Base-by-base conservation (phyloP, 148 eudicot species). In the Mesembryanthemum crystallinum region DNA sequence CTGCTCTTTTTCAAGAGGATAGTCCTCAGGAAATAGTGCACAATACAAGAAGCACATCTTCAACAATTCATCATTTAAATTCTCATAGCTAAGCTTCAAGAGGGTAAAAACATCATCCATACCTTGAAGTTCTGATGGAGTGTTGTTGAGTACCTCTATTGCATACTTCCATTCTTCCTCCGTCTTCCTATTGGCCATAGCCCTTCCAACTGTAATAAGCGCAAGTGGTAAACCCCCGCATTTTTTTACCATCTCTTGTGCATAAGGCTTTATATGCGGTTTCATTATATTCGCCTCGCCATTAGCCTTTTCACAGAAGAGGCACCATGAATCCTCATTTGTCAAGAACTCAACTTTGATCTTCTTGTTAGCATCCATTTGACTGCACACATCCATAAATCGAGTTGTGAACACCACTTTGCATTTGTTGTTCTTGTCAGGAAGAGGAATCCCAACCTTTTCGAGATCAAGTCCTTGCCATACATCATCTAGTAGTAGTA, bases 151-250 rank as follows among this genome's bases (percentile, higher is more conserved):
- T 13, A 75, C 74, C 39, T 83, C 76, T 33, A 82, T 5, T 29
- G 84, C 82, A 60, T 82, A 75, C 57, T 64, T 37, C 85, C 87
- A 87, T 72, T 87, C 88, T 28, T 83, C 78, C 54, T 77, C 80
- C 1, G 78, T 80, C 73, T 73, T 79, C 54, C 79, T 83, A n/a
- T 77, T 76, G 1, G 88, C 80, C 88, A 83, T 85, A 13, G 88
- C 88, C 67, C 86, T 75, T 37, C 87, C 88, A 21, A 81, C 76
- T 23, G 86, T 83, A 51, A 87, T 73, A 4, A 87, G 82, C 5
- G 85, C 88, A 57, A 85, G 84, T 11, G 90, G 87, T 29, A 82
- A 27, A 74, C 89, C 86, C 51, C 87, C 87, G 42, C 89, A 87
- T 73, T 75, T 78, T 33, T 63, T 78, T 15, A 78, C 81, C 17